Percentiles rank a stretch among this genome's conserved stretches.
phyloP scores from a whole-genome alignment of 805 yeast genomes.

The Saccharomyces mikatae region DNA sequence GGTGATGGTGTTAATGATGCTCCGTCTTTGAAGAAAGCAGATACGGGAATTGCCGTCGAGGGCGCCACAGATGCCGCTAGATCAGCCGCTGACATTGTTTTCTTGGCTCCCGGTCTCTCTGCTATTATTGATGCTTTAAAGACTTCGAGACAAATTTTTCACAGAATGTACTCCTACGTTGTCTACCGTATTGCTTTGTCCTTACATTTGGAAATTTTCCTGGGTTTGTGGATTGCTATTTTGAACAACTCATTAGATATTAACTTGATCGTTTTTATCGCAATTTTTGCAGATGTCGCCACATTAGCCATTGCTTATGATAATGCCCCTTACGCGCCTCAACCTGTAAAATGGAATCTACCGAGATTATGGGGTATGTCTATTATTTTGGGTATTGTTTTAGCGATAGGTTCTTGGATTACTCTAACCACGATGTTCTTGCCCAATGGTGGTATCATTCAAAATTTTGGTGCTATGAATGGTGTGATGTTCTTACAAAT shows the following conservation, averaged over 20 bases:
- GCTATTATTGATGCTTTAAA: conserved; percentile 90
- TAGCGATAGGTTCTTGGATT: conserved; percentile 92
- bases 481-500: conserved; percentile 92
- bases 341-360: conserved; percentile 93
- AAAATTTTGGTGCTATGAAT: conserved; percentile 89
- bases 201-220: conserved; percentile 86
- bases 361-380: conserved; percentile 98
- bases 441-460: conserved; percentile 87
- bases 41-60: conserved; percentile 95
- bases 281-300: conserved; percentile 95
- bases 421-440: conserved; percentile 89
- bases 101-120: conserved; percentile 91
- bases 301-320: conserved; percentile 95
- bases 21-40: conserved; percentile 94
- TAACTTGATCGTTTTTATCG: conserved; percentile 91
- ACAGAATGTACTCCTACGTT: conserved; percentile 97
- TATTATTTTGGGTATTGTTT: conserved; percentile 70
- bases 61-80: conserved; percentile 97
- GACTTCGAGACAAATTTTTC: conserved; percentile 96
- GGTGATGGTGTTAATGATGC: conserved; percentile 99
- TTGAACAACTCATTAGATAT: conserved; percentile 79
- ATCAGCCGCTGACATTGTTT: conserved; percentile 94
- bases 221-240: conserved; percentile 95
- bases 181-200: conserved; percentile 97
- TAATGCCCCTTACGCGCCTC: conserved; percentile 89